phyloP scores from a whole-genome alignment of 1,284 basidiomycete species.

The Ceratobasidium sp. region DNA sequence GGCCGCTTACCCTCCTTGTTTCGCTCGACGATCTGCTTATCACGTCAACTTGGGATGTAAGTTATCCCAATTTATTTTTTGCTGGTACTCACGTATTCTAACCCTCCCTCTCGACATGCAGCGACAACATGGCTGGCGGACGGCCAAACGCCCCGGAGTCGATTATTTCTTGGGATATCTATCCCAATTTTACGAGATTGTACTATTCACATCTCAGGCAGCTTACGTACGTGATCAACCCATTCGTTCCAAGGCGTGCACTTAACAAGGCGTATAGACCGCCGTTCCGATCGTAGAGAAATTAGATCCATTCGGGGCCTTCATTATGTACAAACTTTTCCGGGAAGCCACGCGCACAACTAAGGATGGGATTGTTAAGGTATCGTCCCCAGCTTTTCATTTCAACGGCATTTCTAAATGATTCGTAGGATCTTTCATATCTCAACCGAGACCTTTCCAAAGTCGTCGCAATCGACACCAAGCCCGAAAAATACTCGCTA shows the following conservation, averaged over 20 bases:
- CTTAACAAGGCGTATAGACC: conserved; percentile 66
- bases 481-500: conserved; percentile 79
- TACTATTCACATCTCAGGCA: conserved; percentile 94
- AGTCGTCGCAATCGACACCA: conserved; percentile 90
- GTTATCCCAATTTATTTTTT: conserved; percentile 56
- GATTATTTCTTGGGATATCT: conserved; percentile 98
- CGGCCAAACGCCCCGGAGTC: conserved; percentile 94
- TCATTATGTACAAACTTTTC: conserved; percentile 90
- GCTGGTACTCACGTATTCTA: not conserved
- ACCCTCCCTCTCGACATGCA: conserved; percentile 55
- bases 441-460: conserved; percentile 94
- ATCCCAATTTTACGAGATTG: conserved; percentile 97
- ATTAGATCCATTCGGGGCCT: conserved; percentile 93
- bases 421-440: conserved; percentile 83
- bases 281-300: conserved; percentile 93
- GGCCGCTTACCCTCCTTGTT: conserved; percentile 92
- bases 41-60: conserved; percentile 93
- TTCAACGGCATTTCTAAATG: conserved; percentile 12
- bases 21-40: conserved; percentile 95
- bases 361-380: conserved; percentile 86
- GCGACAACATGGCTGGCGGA: conserved; percentile 90
- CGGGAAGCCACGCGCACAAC: conserved; percentile 88
- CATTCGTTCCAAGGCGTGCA: conserved; percentile 12
- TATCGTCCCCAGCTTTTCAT: conserved; percentile 53
- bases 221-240: conserved; percentile 75